Percentiles rank a stretch among this genome's conserved stretches.
Conservation (phyloP, 139 green algal species). For the Desmodesmus armatus region DNA sequence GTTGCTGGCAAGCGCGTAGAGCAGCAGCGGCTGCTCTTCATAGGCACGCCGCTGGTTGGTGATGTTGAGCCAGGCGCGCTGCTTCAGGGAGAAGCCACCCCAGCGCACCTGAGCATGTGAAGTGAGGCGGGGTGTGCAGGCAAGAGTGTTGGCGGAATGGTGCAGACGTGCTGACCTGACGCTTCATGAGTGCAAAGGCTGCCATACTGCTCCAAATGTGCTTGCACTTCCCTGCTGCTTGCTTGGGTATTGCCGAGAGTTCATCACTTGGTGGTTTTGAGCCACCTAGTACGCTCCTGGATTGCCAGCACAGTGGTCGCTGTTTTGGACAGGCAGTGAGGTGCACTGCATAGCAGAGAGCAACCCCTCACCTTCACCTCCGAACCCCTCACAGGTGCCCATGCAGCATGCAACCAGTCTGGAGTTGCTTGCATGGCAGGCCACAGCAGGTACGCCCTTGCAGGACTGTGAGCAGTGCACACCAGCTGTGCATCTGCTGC, state of each 20-base stretch:
- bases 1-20: neutral
- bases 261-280: neutral
- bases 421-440: conserved; percentile 18
- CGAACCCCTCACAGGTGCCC: neutral
- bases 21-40: conserved; percentile 2
- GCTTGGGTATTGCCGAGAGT: neutral
- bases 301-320: neutral
- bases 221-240: neutral
- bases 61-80: conserved; percentile 3
- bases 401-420: neutral
- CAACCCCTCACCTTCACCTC: conserved; percentile 4
- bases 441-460: conserved; percentile 5
- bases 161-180: neutral
- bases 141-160: neutral
- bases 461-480: neutral
- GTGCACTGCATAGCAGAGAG: neutral
- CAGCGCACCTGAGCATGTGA: conserved; percentile 8
- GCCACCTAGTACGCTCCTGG: neutral
- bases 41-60: conserved; percentile 9
- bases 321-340: neutral
- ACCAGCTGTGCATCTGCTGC: neutral
- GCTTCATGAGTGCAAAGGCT: neutral
- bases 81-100: conserved; percentile 10
- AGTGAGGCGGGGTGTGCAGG: no score
- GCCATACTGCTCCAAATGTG: neutral